Evolutionary conservation across 106 monocot genomes (phyloP).

Genomic region (Acorus calamus): DNA sequence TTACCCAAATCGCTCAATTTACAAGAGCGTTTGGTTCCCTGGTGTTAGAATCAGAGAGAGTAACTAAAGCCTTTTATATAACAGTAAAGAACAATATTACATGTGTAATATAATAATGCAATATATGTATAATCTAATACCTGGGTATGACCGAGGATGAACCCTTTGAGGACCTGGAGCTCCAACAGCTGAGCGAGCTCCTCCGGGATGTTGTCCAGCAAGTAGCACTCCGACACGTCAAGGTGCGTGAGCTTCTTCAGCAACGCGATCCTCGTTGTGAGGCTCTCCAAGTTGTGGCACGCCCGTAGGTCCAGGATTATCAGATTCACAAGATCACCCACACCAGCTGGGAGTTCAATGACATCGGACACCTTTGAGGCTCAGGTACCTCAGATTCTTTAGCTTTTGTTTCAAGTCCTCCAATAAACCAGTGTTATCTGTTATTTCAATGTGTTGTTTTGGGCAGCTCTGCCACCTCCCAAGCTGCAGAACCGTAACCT

Average conservation of each 20-base stretch:
- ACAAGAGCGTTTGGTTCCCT: not conserved
- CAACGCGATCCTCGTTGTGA: not conserved
- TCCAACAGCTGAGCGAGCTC: slow-evolving; percentile 4
- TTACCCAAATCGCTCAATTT: slow-evolving; percentile 4
- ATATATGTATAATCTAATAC: no score
- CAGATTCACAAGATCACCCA: slow-evolving; percentile 15
- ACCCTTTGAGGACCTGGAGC: slow-evolving; percentile 20
- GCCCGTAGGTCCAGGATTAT: slow-evolving; percentile 12
- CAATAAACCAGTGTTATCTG: not conserved
- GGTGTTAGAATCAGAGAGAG: no score
- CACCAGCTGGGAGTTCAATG: slow-evolving; percentile 8
- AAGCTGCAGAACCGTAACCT: slow-evolving; percentile 8
- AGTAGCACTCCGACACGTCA: slow-evolving; percentile 23
- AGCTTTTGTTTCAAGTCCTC: not conserved
- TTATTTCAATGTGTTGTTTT: slow-evolving; percentile 12
- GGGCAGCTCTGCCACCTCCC: slow-evolving; percentile 5
- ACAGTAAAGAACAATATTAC: no score
- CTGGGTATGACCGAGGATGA: slow-evolving; percentile 3
- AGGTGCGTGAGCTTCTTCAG: slow-evolving; percentile 10
- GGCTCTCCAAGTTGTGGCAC: slow-evolving; percentile 18
- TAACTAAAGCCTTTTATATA: no score
- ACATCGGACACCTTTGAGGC: slow-evolving; percentile 18
- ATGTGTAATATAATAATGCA: no score
- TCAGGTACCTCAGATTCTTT: slow-evolving; percentile 14
- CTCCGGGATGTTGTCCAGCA: slow-evolving; percentile 13